Evolutionary conservation across 108 stramenopile genomes (phyloP), one percentile per base, ranked within the genome.

Genomic region (Skeletonema menzelii): DNA sequence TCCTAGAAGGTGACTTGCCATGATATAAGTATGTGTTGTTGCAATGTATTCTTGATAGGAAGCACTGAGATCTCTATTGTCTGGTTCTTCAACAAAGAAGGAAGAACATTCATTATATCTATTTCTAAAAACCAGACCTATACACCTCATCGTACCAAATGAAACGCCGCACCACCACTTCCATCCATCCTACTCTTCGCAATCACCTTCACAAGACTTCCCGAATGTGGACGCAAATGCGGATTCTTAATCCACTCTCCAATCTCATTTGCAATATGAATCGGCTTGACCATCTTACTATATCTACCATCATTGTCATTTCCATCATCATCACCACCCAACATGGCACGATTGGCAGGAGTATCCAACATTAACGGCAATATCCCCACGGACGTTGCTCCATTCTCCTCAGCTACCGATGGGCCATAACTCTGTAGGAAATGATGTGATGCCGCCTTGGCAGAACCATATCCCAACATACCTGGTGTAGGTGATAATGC

Each of bases 341-440:
- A 79, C 79, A 81, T 82, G 65, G 86, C 77, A n/a, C 92, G 90
- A 76, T 94, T 94, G 24, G 70, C 59, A 14, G 88, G 88, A 11
- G 92, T 94, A 57, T 94, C 92, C 42, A 94, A 70, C 65, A 88
- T 94, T 6, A 87, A 79, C 6, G 92, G 92, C 26, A 94, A 67
- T 56, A 94, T 86, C 17, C 88, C 90, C 28, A 94, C 77, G 12
- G 85, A 65, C 20, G 85, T 86, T 44, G 72, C 70, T 1, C 75
- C 82, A 34, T 82, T 66, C 11, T 70, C 61, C 53, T 83, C 70
- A 0, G 68, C 74, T 5, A 70, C 69, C 2, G 70, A 74, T 24
- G 84, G 81, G 22, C 90, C 92, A 49, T 85, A 71, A 7, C 88
- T 89, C 62, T 87, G 87, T 15, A 94, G 67, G 56, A 70, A 82